Evolutionary conservation across 2,329 filamentous ascomycete species (phyloP).

Genomic region (Fusarium caatingaense): DNA sequence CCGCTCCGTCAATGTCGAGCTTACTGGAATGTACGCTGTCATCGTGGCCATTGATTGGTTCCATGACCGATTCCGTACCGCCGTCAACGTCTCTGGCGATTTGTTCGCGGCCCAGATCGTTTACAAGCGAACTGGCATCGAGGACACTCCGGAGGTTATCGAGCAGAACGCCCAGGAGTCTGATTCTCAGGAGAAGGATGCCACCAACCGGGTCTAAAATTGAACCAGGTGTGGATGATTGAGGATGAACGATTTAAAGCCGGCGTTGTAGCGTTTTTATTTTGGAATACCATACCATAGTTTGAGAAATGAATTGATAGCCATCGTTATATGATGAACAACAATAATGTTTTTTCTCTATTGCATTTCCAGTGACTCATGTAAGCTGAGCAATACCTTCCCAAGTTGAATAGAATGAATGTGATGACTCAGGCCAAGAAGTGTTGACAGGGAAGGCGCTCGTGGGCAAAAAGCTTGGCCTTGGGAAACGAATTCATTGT

Average conservation of each 20-base stretch:
- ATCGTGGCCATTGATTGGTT: slow-evolving; percentile 67
- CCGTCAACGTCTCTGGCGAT: slow-evolving; percentile 63
- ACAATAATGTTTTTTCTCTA: too few species aligned
- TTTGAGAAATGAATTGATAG: slow-evolving; percentile 4
- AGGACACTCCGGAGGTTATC: slow-evolving; percentile 32
- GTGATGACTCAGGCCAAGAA: slow-evolving; percentile 12
- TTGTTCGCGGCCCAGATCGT: slow-evolving; percentile 50
- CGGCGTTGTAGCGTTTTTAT: slow-evolving; percentile 22
- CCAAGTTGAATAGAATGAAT: background rate
- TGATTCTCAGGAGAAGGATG: slow-evolving; percentile 21
- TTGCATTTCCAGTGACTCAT: background rate
- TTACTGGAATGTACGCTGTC: slow-evolving; percentile 64
- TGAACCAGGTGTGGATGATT: background rate
- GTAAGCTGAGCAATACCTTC: background rate
- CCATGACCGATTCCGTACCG: slow-evolving; percentile 66
- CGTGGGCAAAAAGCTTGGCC: slow-evolving; percentile 23
- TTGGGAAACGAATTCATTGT: background rate
- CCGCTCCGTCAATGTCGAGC: slow-evolving; percentile 55
- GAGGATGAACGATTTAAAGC: background rate
- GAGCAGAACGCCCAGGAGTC: slow-evolving; percentile 34
- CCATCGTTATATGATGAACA: too few species aligned
- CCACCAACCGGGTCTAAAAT: slow-evolving; percentile 38
- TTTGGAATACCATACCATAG: slow-evolving; percentile 1
- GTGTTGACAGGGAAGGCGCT: slow-evolving; percentile 8
- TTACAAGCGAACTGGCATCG: slow-evolving; percentile 43